phyloP scores from a whole-genome alignment of 202 grass and related monocot species.

The Carex sylvatica region DNA sequence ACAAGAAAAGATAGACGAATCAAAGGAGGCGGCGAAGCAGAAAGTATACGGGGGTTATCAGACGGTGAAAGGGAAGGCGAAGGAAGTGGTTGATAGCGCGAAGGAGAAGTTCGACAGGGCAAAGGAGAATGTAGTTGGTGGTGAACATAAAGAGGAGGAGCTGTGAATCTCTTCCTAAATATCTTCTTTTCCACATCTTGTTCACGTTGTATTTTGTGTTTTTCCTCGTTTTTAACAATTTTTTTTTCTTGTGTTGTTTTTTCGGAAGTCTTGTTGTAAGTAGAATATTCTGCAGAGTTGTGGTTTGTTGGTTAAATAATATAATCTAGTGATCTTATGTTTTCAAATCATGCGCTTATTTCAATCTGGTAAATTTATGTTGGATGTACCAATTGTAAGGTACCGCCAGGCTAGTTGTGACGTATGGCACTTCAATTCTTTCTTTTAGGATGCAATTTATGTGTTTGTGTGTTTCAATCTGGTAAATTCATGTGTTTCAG shows the following conservation, averaged over 20 bases:
- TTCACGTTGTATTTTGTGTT: not conserved
- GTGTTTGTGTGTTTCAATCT: too few species aligned
- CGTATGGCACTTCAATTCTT: too few species aligned
- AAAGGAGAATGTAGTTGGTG: slow-evolving; percentile 36
- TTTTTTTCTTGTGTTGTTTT: not conserved
- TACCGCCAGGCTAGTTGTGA: too few species aligned
- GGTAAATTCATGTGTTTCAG: too few species aligned
- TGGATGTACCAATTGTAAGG: too few species aligned
- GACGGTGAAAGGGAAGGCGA: slow-evolving; percentile 35
- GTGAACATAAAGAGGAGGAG: slow-evolving; percentile 39
- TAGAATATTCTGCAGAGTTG: not conserved
- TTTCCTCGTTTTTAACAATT: not conserved
- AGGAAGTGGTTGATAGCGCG: slow-evolving; percentile 33
- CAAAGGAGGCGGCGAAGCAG: slow-evolving; percentile 36
- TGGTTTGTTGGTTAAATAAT: not conserved
- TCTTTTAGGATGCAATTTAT: too few species aligned
- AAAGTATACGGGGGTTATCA: slow-evolving; percentile 41
- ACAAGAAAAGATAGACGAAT: slow-evolving; percentile 34
- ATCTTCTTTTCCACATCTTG: slow-evolving; percentile 13
- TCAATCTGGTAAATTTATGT: too few species aligned
- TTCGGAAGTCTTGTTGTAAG: not conserved
- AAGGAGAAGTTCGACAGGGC: slow-evolving; percentile 25
- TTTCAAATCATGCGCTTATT: not conserved
- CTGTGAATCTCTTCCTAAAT: slow-evolving; percentile 33
- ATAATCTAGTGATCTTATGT: not conserved